These are phyloP conservation scores for Fusarium keratoplasticum DNA, from an alignment of 2,329 filamentous ascomycete genomes.

Conservation along the genomic window DNA sequence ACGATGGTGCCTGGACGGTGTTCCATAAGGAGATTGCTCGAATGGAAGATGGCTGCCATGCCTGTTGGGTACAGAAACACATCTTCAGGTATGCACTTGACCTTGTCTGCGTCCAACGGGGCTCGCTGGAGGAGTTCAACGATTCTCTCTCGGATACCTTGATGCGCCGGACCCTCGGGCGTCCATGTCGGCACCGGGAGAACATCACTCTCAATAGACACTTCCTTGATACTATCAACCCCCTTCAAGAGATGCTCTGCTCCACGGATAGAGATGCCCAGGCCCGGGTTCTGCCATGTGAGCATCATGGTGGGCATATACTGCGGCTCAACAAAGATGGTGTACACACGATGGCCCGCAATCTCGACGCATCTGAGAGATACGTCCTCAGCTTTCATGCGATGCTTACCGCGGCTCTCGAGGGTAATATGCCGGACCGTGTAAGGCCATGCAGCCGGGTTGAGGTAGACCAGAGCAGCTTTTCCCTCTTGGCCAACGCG, in stretches of 20 bases:
- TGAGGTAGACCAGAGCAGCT: constrained; percentile 47
- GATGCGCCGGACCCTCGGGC: constrained; percentile 53
- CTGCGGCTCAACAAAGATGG: constrained; percentile 54
- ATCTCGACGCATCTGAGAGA: constrained; percentile 56
- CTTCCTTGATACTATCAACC: constrained; percentile 49
- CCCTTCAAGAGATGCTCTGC: constrained; percentile 57
- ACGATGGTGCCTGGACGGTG: constrained; percentile 52
- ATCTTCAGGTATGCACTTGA: constrained; percentile 49
- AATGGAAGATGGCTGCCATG: constrained; percentile 63
- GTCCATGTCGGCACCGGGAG: constrained; percentile 53
- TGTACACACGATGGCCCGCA: constrained; percentile 55
- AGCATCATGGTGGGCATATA: constrained; percentile 53
- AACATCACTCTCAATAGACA: constrained; percentile 43
- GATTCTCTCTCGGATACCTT: constrained; percentile 54
- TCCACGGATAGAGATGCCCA: constrained; percentile 59
- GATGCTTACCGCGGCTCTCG: constrained; percentile 49
- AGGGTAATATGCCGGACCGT: constrained; percentile 49
- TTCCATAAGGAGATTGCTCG: constrained; percentile 53
- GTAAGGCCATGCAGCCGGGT: constrained; percentile 47
- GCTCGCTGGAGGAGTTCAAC: constrained; percentile 55
- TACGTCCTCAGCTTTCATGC: constrained; percentile 50
- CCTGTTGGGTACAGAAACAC: constrained; percentile 66
- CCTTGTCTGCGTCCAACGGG: constrained; percentile 45
- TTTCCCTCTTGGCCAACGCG: constrained; percentile 44
- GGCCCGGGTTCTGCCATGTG: constrained; percentile 60